These are phyloP conservation scores for Neoascochyta sp. DNA, from an alignment of 2,329 filamentous ascomycete species.

Conservation along the genomic window DNA sequence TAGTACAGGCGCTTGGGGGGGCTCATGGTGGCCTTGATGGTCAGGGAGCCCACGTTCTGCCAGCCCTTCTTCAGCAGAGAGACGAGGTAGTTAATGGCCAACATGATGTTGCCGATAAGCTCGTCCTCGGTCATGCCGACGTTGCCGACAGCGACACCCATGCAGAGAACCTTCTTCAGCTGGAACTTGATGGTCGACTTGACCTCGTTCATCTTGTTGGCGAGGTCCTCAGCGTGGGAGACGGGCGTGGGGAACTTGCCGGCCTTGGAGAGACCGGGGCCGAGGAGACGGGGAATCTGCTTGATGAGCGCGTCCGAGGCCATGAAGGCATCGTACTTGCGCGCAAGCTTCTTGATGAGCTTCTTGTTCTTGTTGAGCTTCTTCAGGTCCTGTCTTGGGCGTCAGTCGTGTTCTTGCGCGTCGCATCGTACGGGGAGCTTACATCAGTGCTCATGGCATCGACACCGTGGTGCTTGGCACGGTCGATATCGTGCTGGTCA, in stretches of 20 bases:
- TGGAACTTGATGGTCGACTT: constrained; percentile 99
- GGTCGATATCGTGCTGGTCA: constrained; percentile 98
- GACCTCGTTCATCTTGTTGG: constrained; percentile 96
- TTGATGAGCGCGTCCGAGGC: constrained; percentile 97
- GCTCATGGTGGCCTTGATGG: constrained; percentile 99
- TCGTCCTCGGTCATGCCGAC: constrained; percentile 96
- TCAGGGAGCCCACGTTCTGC: constrained; percentile 99
- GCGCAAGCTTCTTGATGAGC: constrained; percentile 99
- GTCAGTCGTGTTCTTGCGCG: constrained; percentile 4
- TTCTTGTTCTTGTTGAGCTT: constrained; percentile 99
- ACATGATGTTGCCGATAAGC: constrained; percentile 97
- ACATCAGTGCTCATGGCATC: constrained; percentile 93
- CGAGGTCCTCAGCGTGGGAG: constrained; percentile 92
- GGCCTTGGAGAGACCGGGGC: constrained; percentile 62
- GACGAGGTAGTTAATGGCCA: constrained; percentile 99
- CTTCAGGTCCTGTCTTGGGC: constrained; percentile 69
- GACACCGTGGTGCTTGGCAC: constrained; percentile 97
- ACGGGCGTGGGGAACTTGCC: constrained; percentile 99
- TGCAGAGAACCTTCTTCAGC: constrained; percentile 99
- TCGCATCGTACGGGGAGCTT: background rate
- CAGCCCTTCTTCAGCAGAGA: constrained; percentile 99
- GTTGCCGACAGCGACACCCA: constrained; percentile 98
- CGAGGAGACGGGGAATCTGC: constrained; percentile 99
- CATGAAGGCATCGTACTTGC: constrained; percentile 99
- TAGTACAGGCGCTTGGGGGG: constrained; percentile 98